phyloP scores from a whole-genome alignment of 1,284 basidiomycete genomes.

The Apiotrichum montevideense region DNA sequence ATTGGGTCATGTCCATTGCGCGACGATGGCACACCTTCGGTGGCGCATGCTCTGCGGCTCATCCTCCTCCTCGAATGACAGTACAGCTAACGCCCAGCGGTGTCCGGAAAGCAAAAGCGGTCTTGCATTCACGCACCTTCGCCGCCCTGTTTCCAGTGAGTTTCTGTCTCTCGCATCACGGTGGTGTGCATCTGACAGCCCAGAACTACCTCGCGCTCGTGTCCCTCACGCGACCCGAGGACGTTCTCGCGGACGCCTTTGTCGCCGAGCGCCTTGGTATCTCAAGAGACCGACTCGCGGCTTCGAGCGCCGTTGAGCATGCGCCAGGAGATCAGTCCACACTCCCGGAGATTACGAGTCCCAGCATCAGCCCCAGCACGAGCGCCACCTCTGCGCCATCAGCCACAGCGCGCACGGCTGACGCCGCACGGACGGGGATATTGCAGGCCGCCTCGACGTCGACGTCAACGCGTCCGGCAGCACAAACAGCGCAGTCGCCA shows the following conservation, averaged over 20 bases:
- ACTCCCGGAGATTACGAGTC: no score
- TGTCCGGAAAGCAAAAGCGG: slow-evolving; percentile 26
- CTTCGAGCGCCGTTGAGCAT: not conserved
- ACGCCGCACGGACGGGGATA: no score
- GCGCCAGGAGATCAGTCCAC: not conserved
- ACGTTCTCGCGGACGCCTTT: slow-evolving; percentile 30
- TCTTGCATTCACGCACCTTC: slow-evolving; percentile 38
- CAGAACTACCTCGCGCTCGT: slow-evolving; percentile 40
- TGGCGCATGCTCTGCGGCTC: no score
- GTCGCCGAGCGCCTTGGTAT: slow-evolving; percentile 26
- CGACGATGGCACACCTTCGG: no score
- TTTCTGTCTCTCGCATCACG: not conserved
- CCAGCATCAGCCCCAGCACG: no score
- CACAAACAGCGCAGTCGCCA: no score
- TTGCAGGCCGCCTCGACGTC: no score
- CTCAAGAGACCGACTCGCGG: not conserved
- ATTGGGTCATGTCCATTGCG: no score
- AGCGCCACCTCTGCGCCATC: no score
- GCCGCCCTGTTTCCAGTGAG: slow-evolving; percentile 36
- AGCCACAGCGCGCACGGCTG: no score
- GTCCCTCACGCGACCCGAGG: slow-evolving; percentile 25
- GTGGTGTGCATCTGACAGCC: not conserved
- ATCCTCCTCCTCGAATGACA: no score
- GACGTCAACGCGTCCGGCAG: no score
- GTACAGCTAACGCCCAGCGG: not conserved